Evolutionary conservation across 306 rosid genomes (phyloP).

Genomic region (Delonix regia): DNA sequence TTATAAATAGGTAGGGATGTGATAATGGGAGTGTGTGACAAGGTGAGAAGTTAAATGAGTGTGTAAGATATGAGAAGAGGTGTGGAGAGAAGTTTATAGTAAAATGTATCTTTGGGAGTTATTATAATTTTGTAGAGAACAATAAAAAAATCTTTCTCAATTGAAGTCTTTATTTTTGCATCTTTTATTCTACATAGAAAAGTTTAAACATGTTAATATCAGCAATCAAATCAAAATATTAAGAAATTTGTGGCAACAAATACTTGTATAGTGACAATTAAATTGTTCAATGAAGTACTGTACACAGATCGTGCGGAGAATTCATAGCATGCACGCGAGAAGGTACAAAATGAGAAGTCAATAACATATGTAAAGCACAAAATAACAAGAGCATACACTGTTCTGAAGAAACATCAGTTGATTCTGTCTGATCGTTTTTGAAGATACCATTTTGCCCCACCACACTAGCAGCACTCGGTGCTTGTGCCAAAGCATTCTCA

Average conservation of each 20-base stretch:
- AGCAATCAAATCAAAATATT: slow-evolving; percentile 16
- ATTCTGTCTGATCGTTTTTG: slow-evolving; percentile 67
- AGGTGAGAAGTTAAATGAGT: no score
- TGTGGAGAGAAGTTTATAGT: no score
- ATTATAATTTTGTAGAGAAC: no score
- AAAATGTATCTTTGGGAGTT: no score
- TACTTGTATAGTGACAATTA: slow-evolving; percentile 21
- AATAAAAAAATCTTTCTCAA: no score
- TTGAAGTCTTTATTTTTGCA: no score
- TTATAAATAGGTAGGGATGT: no score
- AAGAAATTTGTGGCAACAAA: slow-evolving; percentile 1
- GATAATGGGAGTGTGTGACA: no score
- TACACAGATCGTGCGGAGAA: slow-evolving; percentile 21
- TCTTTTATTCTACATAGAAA: no score
- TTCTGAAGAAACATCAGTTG: slow-evolving; percentile 67
- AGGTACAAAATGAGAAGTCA: slow-evolving; percentile 38
- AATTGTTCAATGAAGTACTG: slow-evolving; percentile 8
- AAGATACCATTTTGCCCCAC: slow-evolving; percentile 74
- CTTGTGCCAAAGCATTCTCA: slow-evolving; percentile 84
- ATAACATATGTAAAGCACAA: slow-evolving; percentile 44
- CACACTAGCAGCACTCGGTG: slow-evolving; percentile 64
- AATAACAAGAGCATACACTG: slow-evolving; percentile 64
- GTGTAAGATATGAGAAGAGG: no score
- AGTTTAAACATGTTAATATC: background rate
- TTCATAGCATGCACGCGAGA: slow-evolving; percentile 4